Evolutionary conservation across 2,329 filamentous ascomycete species (phyloP).

Genomic region (Alternaria arbusti): DNA sequence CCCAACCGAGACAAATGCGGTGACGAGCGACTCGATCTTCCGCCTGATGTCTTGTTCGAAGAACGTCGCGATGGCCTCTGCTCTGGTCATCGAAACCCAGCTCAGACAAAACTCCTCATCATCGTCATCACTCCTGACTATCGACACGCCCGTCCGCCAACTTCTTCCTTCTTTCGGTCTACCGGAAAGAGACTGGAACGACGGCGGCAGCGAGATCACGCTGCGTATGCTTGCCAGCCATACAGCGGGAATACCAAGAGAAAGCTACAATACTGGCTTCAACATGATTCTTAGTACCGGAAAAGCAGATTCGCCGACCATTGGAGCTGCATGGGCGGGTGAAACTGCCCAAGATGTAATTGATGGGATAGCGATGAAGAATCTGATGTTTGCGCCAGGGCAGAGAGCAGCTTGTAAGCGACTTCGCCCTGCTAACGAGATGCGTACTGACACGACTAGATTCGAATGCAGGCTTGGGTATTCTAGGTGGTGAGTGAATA

Average conservation of each 20-base stretch:
- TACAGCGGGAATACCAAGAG: conserved; percentile 35
- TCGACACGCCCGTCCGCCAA: conserved; percentile 31
- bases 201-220: conserved; percentile 42
- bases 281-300: conserved; percentile 32
- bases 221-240: conserved; percentile 43
- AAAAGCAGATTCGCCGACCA: conserved; percentile 31
- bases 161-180: conserved; percentile 33
- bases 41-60: conserved; percentile 40
- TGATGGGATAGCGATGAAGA: conserved; percentile 19
- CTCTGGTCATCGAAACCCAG: conserved; percentile 26
- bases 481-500: conserved; percentile 26
- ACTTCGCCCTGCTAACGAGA: neutral
- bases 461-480: conserved; percentile 37
- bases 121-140: conserved; percentile 10
- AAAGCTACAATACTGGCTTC: conserved; percentile 40
- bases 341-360: conserved; percentile 28
- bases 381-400: conserved; percentile 40
- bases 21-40: conserved; percentile 41
- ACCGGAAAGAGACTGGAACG: conserved; percentile 32
- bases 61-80: conserved; percentile 34
- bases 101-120: conserved; percentile 2
- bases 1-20: conserved; percentile 4
- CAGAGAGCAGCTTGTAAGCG: conserved; percentile 31
- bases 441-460: conserved; percentile 6
- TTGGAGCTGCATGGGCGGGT: conserved; percentile 35